A percentile compares a stretch with the other conserved stretches of the same genome.
Evolutionary conservation across 164 flowering plant species (phyloP).

Genomic region (Saururus chinensis): DNA sequence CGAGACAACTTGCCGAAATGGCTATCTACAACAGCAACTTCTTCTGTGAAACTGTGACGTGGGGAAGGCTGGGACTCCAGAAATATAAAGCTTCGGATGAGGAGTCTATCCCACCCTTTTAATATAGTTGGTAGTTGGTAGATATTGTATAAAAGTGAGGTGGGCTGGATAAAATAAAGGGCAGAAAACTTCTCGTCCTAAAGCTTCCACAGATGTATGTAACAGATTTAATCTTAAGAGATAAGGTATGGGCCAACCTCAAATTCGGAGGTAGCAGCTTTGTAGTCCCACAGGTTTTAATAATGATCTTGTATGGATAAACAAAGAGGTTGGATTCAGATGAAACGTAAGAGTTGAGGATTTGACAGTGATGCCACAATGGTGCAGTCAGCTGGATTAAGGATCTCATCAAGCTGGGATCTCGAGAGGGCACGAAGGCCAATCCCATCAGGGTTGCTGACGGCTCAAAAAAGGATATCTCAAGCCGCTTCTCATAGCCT

Average conservation of each 20-base stretch:
- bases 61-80: constrained; percentile 74
- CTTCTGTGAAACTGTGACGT: constrained; percentile 74
- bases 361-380: constrained; percentile 63
- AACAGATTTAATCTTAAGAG: constrained; percentile 50
- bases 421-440: constrained; percentile 59
- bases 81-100: constrained; percentile 66
- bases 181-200: too few relatives aligned
- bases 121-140: too few relatives aligned
- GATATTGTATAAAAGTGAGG: too few relatives aligned
- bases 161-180: too few relatives aligned
- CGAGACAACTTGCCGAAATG: constrained; percentile 43
- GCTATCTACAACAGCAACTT: constrained; percentile 55
- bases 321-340: constrained; percentile 91
- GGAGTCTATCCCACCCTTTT: too few relatives aligned
- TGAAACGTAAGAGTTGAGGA: constrained; percentile 64
- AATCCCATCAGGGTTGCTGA: constrained; percentile 41
- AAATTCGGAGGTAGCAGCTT: constrained; percentile 66
- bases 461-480: constrained; percentile 54
- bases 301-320: constrained; percentile 62
- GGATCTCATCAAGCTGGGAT: constrained; percentile 56
- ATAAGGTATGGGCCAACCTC: constrained; percentile 35
- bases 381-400: constrained; percentile 72
- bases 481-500: constrained; percentile 88
- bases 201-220: constrained; percentile 73
- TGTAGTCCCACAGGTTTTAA: constrained; percentile 90